Evolutionary conservation across 371 early-diverging fungal species (phyloP).

Genomic region (Rozella allomycis): DNA sequence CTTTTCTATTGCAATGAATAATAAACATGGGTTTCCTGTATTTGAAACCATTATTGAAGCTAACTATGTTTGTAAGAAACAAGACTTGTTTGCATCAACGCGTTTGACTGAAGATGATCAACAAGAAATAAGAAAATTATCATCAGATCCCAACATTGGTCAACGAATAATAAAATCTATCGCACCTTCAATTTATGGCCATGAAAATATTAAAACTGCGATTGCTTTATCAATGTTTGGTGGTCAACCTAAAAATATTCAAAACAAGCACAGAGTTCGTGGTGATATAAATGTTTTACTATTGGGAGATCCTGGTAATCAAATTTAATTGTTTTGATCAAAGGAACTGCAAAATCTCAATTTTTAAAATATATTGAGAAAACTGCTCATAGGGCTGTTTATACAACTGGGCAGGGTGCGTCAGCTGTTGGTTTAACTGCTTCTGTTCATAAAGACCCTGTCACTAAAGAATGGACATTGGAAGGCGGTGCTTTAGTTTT

Average conservation of each 20-base stretch:
- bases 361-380: constrained; percentile 93
- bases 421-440: constrained; percentile 99
- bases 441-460: constrained; percentile 85
- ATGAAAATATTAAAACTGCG: constrained; percentile 88
- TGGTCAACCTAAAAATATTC: constrained; percentile 81
- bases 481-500: constrained; percentile 99
- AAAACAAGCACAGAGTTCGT: constrained; percentile 78
- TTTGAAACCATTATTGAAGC: constrained; percentile 93
- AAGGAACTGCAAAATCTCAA: constrained; percentile 98
- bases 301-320: constrained; percentile 98
- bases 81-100: constrained; percentile 62
- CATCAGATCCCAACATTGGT: constrained; percentile 58
- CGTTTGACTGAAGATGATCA: constrained; percentile 81
- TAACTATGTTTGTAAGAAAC: constrained; percentile 66
- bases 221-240: constrained; percentile 92
- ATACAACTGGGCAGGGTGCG: constrained; percentile 98
- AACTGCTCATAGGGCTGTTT: constrained; percentile 88
- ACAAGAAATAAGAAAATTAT: constrained; percentile 49
- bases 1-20: constrained; percentile 70
- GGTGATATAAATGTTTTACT: constrained; percentile 98
- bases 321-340: too few relatives aligned
- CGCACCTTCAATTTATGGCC: constrained; percentile 98
- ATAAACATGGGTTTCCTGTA: constrained; percentile 90
- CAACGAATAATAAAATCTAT: constrained; percentile 73
- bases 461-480: constrained; percentile 94